Percentiles rank a stretch among this genome's conserved stretches.
Conservation (phyloP, 331 rosid genomes). For the Malus hybrid region DNA sequence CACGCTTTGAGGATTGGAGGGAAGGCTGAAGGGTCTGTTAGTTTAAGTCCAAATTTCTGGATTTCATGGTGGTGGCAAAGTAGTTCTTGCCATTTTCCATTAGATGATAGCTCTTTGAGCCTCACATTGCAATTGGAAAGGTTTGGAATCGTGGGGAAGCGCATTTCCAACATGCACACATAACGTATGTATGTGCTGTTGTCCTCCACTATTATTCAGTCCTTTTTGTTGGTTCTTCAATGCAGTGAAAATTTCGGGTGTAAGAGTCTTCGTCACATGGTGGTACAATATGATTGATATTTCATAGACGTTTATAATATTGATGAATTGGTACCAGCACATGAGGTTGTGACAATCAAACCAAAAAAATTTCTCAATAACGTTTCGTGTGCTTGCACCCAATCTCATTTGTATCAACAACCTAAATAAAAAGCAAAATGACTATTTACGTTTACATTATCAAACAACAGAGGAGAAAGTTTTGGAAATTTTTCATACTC, state of each 20-base stretch:
- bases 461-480: too few relatives aligned
- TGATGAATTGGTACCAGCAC: too few relatives aligned
- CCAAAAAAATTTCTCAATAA: too few relatives aligned
- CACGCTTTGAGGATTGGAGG: conserved; percentile 34
- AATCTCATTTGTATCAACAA: neutral
- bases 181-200: neutral
- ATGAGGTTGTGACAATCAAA: too few relatives aligned
- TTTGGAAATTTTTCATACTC: neutral
- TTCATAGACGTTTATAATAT: too few relatives aligned
- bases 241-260: too few relatives aligned
- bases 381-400: neutral
- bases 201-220: neutral
- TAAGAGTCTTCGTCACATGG: neutral
- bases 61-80: conserved; percentile 19
- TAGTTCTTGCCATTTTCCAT: conserved; percentile 30
- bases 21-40: conserved; percentile 15
- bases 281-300: too few relatives aligned
- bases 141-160: conserved; percentile 5
- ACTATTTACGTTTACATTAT: neutral
- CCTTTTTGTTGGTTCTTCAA: too few relatives aligned
- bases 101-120: conserved; percentile 21
- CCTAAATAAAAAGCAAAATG: neutral
- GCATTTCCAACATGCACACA: conserved; percentile 15
- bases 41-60: conserved; percentile 3
- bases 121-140: conserved; percentile 18